A percentile compares a stretch with the other conserved stretches of the same genome.
phyloP scores from a whole-genome alignment of 768 basidiomycete genomes.

The Baorangia bicolor region DNA sequence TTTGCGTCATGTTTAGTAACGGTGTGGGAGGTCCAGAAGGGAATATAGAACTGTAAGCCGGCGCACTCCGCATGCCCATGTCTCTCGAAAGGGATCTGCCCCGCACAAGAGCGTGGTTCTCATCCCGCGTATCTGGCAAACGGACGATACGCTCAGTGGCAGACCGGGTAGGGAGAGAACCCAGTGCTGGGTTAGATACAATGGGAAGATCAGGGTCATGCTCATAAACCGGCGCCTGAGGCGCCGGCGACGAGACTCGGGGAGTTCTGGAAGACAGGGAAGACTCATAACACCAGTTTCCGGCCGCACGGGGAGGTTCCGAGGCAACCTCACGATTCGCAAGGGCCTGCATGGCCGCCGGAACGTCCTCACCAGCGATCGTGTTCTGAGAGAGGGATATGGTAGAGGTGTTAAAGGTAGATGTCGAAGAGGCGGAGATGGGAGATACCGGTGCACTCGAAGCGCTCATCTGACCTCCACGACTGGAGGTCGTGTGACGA shows the following conservation, averaged over 20 bases:
- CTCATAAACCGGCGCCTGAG: constrained; percentile 20
- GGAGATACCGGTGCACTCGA: constrained; percentile 36
- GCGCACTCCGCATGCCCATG: constrained; percentile 32
- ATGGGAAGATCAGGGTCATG: constrained; percentile 30
- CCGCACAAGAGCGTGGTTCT: constrained; percentile 27
- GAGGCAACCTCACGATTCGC: constrained; percentile 20
- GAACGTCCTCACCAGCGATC: constrained; percentile 20
- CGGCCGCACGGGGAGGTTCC: constrained; percentile 22
- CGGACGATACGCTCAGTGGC: constrained; percentile 35
- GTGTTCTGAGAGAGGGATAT: constrained; percentile 17
- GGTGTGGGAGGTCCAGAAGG: constrained; percentile 34
- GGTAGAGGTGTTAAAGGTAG: constrained; percentile 28
- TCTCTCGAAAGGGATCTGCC: constrained; percentile 35
- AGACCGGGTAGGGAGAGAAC: constrained; percentile 28
- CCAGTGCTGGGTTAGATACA: constrained; percentile 13
- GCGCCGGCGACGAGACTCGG: constrained; percentile 27
- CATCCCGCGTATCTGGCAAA: constrained; percentile 27
- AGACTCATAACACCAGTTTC: constrained; percentile 15
- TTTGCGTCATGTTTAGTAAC: constrained; percentile 24
- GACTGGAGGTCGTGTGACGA: constrained; percentile 34
- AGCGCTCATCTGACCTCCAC: constrained; percentile 26
- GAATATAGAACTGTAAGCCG: constrained; percentile 34
- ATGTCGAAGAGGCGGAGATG: constrained; percentile 26
- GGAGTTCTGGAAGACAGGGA: constrained; percentile 18
- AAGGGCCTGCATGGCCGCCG: constrained; percentile 12